phyloP scores from a whole-genome alignment of 1,139 yeast genomes.

The Debaryomycetaceae sp. region DNA sequence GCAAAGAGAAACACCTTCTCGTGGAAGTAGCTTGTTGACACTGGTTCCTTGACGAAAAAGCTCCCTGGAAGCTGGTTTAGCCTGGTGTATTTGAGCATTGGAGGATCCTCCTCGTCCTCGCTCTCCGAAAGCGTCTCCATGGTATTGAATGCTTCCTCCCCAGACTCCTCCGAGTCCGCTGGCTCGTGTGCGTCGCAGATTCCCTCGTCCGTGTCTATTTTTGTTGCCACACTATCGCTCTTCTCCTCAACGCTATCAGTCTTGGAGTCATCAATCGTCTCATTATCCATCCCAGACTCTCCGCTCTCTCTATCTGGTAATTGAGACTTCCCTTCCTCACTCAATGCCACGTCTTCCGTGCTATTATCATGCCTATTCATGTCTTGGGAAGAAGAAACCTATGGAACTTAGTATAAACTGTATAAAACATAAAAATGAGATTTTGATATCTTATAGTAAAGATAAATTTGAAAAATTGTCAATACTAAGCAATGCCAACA shows the following conservation, averaged over 20 bases:
- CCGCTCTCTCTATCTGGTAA: not conserved
- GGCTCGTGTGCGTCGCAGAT: not conserved
- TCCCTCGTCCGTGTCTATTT: not conserved
- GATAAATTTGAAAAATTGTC: not conserved
- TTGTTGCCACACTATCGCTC: not conserved
- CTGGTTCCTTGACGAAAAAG: conserved; percentile 70
- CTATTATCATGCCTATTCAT: not conserved
- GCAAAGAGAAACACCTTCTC: conserved; percentile 71
- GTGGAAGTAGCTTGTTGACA: conserved; percentile 63
- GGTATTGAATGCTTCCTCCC: too few species aligned
- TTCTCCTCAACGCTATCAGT: not conserved
- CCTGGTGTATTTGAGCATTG: conserved; percentile 70
- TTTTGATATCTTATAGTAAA: not conserved
- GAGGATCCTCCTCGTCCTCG: conserved; percentile 63
- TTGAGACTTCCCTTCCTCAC: not conserved
- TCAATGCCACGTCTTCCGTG: not conserved
- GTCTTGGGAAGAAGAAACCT: not conserved
- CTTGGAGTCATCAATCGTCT: conserved; percentile 2
- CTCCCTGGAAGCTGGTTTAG: conserved; percentile 60
- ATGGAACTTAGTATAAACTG: not conserved
- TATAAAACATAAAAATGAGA: not conserved
- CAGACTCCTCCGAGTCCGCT: not conserved
- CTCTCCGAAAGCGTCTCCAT: conserved; percentile 22
- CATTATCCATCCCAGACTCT: conserved; percentile 10
- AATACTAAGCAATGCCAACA: conserved; percentile 31